Evolutionary conservation across 148 eudicot genomes (phyloP).

Genomic region (Talinum fruticosum): DNA sequence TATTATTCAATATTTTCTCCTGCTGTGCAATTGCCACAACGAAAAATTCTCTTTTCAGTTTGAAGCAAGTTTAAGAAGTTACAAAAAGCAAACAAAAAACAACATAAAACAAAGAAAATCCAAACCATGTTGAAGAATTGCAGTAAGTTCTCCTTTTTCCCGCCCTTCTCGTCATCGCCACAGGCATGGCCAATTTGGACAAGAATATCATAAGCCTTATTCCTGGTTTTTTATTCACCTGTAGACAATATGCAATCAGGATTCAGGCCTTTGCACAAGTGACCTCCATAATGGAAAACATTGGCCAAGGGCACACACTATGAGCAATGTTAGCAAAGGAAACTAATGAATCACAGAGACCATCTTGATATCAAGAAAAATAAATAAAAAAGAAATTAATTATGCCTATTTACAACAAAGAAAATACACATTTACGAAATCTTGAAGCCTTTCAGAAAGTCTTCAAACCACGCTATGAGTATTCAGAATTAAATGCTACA

Average conservation of each 20-base stretch:
- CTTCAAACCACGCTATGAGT: too few relatives aligned
- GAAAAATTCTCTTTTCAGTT: background rate
- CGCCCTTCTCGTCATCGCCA: conserved; percentile 74
- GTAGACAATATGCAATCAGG: conserved; percentile 20
- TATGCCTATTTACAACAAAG: background rate
- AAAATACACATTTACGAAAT: background rate
- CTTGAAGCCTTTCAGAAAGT: too few relatives aligned
- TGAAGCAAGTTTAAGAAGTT: background rate
- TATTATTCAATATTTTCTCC: background rate
- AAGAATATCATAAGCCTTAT: conserved; percentile 86
- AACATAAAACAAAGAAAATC: background rate
- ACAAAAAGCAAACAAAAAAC: background rate
- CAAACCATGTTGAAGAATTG: conserved; percentile 76
- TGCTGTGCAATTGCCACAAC: background rate
- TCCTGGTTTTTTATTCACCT: conserved; percentile 94
- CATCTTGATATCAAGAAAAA: too few relatives aligned
- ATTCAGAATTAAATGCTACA: background rate
- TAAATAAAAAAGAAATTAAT: background rate
- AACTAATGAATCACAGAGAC: background rate
- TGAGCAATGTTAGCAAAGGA: background rate
- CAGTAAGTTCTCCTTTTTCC: conserved; percentile 57
- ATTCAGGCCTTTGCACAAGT: background rate
- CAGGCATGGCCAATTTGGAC: conserved; percentile 93
- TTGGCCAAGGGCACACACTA: too few relatives aligned
- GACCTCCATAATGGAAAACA: background rate